A percentile compares a stretch with the other conserved stretches of the same genome.
Conservation (phyloP, 805 yeast species). For the Pichia manshurica region DNA sequence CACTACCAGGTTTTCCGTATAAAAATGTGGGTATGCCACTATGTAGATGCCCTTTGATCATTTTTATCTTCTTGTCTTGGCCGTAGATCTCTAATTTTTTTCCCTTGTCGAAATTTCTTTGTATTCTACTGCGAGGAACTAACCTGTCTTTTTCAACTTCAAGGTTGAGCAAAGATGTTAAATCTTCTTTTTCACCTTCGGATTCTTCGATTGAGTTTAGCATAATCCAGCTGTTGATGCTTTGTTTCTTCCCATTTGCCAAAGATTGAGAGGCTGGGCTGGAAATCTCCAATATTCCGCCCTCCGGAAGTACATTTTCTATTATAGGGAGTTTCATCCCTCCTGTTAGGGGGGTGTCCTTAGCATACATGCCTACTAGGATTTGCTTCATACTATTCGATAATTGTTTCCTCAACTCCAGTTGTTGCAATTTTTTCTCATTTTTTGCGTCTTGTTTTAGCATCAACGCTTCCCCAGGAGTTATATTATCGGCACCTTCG, state of each 20-base stretch:
- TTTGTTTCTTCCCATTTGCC: background rate
- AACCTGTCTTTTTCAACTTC: constrained; percentile 48
- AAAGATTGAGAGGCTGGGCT: background rate
- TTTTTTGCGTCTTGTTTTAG: constrained; percentile 1
- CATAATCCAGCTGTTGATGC: constrained; percentile 14
- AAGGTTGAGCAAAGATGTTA: constrained; percentile 23
- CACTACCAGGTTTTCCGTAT: constrained; percentile 75
- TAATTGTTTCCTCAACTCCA: constrained; percentile 25
- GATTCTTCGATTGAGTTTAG: constrained; percentile 30
- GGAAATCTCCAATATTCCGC: constrained; percentile 45
- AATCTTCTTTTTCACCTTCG: background rate
- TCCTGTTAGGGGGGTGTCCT: constrained; percentile 39
- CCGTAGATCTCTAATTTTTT: constrained; percentile 45
- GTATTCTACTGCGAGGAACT: constrained; percentile 38
- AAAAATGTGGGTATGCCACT: constrained; percentile 50
- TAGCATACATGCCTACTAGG: constrained; percentile 8
- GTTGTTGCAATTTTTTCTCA: constrained; percentile 26
- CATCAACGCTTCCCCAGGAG: background rate
- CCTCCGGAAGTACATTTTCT: constrained; percentile 41
- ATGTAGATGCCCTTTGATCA: constrained; percentile 36
- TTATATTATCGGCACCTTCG: constrained; percentile 11
- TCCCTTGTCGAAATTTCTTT: constrained; percentile 4
- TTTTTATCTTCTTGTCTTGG: constrained; percentile 39
- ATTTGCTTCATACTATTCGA: constrained; percentile 17
- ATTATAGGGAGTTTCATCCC: constrained; percentile 49